These are phyloP conservation scores for Phytophthora pistaciae DNA, from an alignment of 352 stramenopile genomes.

Conservation along the genomic window DNA sequence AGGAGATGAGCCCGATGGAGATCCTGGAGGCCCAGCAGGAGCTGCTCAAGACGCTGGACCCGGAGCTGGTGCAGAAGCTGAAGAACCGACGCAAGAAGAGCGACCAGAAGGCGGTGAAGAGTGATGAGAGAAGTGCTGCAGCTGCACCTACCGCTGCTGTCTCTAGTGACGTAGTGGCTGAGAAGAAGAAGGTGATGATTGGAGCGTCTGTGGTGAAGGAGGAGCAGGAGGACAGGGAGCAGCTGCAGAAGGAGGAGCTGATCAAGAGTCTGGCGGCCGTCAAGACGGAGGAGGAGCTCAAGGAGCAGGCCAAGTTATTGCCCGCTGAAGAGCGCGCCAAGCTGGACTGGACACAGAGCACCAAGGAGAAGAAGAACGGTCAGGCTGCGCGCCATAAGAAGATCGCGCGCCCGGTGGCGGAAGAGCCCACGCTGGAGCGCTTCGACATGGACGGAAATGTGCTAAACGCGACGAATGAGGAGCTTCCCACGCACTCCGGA, in stretches of 20 bases:
- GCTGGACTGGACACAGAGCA: slow-evolving; percentile 74
- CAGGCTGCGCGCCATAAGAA: slow-evolving; percentile 21
- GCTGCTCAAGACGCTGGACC: slow-evolving; percentile 66
- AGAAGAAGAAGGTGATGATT: slow-evolving; percentile 25
- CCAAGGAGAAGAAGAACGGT: slow-evolving; percentile 11
- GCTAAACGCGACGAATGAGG: slow-evolving; percentile 25
- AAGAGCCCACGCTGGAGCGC: slow-evolving; percentile 57
- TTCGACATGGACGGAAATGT: slow-evolving; percentile 74
- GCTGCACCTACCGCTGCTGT: neutral
- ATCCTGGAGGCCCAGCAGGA: slow-evolving; percentile 80
- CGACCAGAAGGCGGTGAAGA: slow-evolving; percentile 3
- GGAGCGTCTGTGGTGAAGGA: slow-evolving; percentile 27
- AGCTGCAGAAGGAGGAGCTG: slow-evolving; percentile 30
- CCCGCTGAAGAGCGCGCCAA: slow-evolving; percentile 79
- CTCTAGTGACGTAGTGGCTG: too few relatives aligned
- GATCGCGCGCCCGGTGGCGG: slow-evolving; percentile 13
- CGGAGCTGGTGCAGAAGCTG: slow-evolving; percentile 74
- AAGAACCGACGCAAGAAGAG: slow-evolving; percentile 40
- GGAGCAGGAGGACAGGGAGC: slow-evolving; percentile 4
- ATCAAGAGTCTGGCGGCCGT: slow-evolving; percentile 61
- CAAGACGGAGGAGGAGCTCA: slow-evolving; percentile 72
- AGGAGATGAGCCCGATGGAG: slow-evolving; percentile 73
- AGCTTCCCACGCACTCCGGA: slow-evolving; percentile 62
- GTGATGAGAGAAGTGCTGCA: slow-evolving; percentile 4
- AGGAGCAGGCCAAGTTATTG: slow-evolving; percentile 49